Base-by-base conservation (phyloP, 2,329 filamentous ascomycete genomes). In the Aspergillus uvarum region DNA sequence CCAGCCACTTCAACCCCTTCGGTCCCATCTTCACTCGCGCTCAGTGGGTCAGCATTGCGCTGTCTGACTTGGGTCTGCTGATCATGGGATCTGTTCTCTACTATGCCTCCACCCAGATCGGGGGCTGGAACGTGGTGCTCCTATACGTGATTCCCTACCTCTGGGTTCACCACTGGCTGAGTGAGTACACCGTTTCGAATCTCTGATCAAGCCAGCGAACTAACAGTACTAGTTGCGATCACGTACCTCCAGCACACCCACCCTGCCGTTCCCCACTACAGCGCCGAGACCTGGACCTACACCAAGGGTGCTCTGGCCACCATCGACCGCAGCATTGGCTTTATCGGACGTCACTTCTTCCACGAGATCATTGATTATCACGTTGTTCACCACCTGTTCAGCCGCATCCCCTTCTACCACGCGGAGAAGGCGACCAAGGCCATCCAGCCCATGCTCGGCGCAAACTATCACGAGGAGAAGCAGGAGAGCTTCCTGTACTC, bases 171-270 rank as follows among this genome's bases (percentile, higher is more conserved):
- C 85, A 89, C 79, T 90, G 87, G 87, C 81, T 90, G 56, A 82
- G 83, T 86, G 76, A 68, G 81, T 77, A 51, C 16, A 44, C 14
- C 12, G 14, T 11, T 6, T 8, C 49, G 10, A 29, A 12, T 10
- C 26, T 55, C 19, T 6, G 31, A 22, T n/a, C 1, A 8, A 8
- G 3, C 7, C 11, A 29, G 52, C 49, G 53, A n/a, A 49, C 29
- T 51, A 47, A 54, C 26, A 31, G 26, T 38, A 51, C 54, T 35
- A 86, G 87, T 91, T 21, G 87, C 87, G 63, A 90, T 91, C 71
- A 91, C 88, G 51, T 91, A 89, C 76, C 86, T 91, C 21, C 88
- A 91, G 76, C 88, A 91, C 80, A 89, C 86, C 58, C 85, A 89
- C 70, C 77, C 72, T 2, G 70, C 75, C 3, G 78, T 87, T 52